phyloP scores from a whole-genome alignment of 2,329 filamentous ascomycete species.

The Trichoderma sp. region DNA sequence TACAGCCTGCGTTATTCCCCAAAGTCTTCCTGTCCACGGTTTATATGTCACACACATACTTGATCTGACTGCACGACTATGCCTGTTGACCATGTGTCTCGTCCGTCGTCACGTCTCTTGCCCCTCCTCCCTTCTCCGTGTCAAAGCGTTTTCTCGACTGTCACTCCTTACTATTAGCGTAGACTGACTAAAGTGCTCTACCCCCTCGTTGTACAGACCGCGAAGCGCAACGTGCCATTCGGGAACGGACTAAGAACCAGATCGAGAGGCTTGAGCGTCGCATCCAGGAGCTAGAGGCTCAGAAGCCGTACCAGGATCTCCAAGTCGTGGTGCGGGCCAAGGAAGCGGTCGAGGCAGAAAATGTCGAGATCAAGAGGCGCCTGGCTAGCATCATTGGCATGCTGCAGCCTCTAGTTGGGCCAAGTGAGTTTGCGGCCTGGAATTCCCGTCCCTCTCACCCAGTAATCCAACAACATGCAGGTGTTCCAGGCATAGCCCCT shows the following conservation, averaged over 20 bases:
- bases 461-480: constrained; percentile 4
- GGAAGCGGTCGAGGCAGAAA: constrained; percentile 76
- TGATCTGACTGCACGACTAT: background rate
- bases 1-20: too few species aligned
- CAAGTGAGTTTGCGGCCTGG: constrained; percentile 31
- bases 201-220: constrained; percentile 58
- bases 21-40: background rate
- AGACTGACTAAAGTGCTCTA: background rate
- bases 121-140: background rate
- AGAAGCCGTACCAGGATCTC: constrained; percentile 82
- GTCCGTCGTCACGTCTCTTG: background rate
- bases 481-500: constrained; percentile 40
- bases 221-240: constrained; percentile 82
- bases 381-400: constrained; percentile 66
- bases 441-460: background rate
- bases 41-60: background rate
- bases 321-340: constrained; percentile 75
- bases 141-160: background rate
- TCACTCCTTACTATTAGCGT: background rate
- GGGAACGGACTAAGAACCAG: constrained; percentile 77
- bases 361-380: constrained; percentile 72
- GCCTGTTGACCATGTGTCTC: background rate
- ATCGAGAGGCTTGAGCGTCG: constrained; percentile 73
- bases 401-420: constrained; percentile 60
- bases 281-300: constrained; percentile 74